A percentile compares a stretch with the other conserved stretches of the same genome.
Evolutionary conservation across 225 moss, liverwort and hornwort species (phyloP).

Genomic region (Marchantia polymorpha): DNA sequence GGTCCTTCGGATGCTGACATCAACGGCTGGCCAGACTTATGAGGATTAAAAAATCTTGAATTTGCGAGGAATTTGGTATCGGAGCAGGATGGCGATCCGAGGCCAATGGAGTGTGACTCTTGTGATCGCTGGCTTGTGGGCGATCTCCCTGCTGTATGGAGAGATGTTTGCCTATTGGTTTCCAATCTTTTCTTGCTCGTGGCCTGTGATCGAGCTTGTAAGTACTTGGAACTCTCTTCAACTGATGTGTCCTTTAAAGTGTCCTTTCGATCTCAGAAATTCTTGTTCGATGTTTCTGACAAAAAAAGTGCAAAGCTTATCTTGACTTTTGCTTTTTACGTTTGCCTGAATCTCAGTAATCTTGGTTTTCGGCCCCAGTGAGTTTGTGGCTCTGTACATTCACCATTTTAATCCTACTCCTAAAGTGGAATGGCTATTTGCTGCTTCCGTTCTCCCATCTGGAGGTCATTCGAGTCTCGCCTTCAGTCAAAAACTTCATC

Average conservation of each 20-base stretch:
- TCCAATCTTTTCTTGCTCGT: constrained; percentile 51
- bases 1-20: too few relatives aligned
- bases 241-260: not conserved
- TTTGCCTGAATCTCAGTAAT: not conserved
- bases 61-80: not conserved
- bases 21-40: too few relatives aligned
- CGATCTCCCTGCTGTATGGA: constrained; percentile 59
- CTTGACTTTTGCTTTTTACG: not conserved
- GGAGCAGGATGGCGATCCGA: constrained; percentile 41
- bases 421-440: too few relatives aligned
- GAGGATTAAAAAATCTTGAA: not conserved
- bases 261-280: not conserved
- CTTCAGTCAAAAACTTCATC: too few relatives aligned
- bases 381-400: too few relatives aligned
- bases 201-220: constrained; percentile 59
- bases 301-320: too few relatives aligned
- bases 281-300: too few relatives aligned
- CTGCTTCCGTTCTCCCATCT: too few relatives aligned
- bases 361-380: not conserved
- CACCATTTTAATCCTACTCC: too few relatives aligned
- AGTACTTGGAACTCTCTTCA: constrained; percentile 12
- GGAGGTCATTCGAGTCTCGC: too few relatives aligned
- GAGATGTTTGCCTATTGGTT: constrained; percentile 66
- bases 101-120: constrained; percentile 57
- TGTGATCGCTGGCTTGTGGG: constrained; percentile 59